These are phyloP conservation scores for Alternaria arbusti DNA, from an alignment of 2,329 filamentous ascomycete genomes.

Conservation along the genomic window DNA sequence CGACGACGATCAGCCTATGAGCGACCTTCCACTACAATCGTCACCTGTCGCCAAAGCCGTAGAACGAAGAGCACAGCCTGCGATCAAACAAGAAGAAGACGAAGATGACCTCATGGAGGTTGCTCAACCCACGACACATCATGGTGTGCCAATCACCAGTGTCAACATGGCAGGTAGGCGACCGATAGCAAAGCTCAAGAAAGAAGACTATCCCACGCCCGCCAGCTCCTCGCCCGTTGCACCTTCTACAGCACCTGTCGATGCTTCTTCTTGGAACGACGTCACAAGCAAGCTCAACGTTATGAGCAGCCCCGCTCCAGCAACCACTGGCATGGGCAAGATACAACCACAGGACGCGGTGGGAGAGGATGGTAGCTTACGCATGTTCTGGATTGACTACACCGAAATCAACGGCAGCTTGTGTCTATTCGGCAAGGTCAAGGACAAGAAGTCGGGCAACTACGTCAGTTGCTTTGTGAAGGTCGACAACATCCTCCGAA, in stretches of 20 bases:
- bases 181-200: conserved; percentile 74
- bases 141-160: conserved; percentile 68
- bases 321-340: conserved; percentile 75
- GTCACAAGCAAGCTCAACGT: conserved; percentile 87
- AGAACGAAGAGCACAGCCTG: conserved; percentile 68
- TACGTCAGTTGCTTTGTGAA: conserved; percentile 96
- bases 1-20: conserved; percentile 78
- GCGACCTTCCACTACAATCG: conserved; percentile 78
- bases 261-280: conserved; percentile 86
- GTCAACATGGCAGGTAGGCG: conserved; percentile 86
- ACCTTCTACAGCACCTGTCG: conserved; percentile 61
- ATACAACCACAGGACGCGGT: conserved; percentile 82
- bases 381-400: conserved; percentile 98
- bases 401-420: conserved; percentile 89
- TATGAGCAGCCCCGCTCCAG: conserved; percentile 72
- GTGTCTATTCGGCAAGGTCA: conserved; percentile 94
- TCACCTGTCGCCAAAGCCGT: conserved; percentile 83
- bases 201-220: conserved; percentile 72
- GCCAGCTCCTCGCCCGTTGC: conserved; percentile 77
- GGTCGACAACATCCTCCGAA: conserved; percentile 90
- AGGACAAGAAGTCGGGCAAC: conserved; percentile 79
- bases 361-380: conserved; percentile 90
- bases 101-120: conserved; percentile 88
- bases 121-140: conserved; percentile 72
- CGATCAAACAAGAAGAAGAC: conserved; percentile 66